Evolutionary conservation across 805 yeast genomes (phyloP), one percentile per base, ranked within the genome.

Genomic region (Gaillardinia entomophila): DNA sequence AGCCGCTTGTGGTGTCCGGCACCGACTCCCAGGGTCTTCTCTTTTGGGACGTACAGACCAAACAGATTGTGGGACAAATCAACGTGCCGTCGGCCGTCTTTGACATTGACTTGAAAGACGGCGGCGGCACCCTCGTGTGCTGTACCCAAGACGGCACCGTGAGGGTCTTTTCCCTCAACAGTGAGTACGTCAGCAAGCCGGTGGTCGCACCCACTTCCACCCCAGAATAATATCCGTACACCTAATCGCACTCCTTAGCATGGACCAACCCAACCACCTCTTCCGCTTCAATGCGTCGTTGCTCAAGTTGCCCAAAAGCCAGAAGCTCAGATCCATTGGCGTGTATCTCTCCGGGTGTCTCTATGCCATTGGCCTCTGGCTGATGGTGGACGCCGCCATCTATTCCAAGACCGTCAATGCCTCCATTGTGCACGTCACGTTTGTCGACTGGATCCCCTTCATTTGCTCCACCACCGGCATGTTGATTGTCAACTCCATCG

Each of bases 401-500:
- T 90, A 77, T 58, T 82, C 95, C 27, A 80, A 77, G 42, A 82
- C 87, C 12, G 81, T 80, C 30, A 90, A 90, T 64, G 95, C 88
- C 1, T 82, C 95, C 0, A 67, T 68, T 27, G 86, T 88, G 5
- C 97, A 90, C 54, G 86, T 92, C 18, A 79, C 90, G 4, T 85
- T 90, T 51, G 81, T 86, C 26, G 98, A 90, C 61, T 90, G 98
- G 98, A 77, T 92, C 32, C 98, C 98, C 3, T 78, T 84, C 42
- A 72, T 90, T 18, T 83, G 96, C 45, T 80, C 95, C 5, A 77
- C 94, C 0, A 56, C 88, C 23, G 98, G 98, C 2, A 89, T 89
- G 86, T 63, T 89, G 27, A 79, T 88, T 35, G 77, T 82, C 41
- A 82, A 81, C 45, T 71, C 82, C 19, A 79, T 82, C 26, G 89